Evolutionary conservation across 352 stramenopile genomes (phyloP).

Genomic region (Globisporangium spiculum): DNA sequence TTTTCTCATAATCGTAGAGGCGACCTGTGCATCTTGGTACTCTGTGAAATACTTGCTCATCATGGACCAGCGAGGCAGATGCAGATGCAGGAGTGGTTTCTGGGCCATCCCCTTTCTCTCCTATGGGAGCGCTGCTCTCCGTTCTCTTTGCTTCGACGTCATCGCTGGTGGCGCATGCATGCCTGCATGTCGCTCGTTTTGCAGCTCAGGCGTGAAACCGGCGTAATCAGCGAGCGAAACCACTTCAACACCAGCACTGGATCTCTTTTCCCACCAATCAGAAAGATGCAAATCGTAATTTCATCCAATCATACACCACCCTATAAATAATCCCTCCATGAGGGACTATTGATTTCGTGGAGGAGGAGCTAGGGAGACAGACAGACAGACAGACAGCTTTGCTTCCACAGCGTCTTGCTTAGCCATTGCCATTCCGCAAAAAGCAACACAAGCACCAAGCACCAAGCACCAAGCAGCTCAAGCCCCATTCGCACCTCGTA

Average conservation of each 20-base stretch:
- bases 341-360: neutral
- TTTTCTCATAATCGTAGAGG: too few species aligned
- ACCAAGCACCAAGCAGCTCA: neutral
- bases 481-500: neutral
- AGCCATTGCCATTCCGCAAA: slow-evolving; percentile 1
- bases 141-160: neutral
- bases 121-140: neutral
- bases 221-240: neutral
- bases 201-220: neutral
- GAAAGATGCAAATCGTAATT: neutral
- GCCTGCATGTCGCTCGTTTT: neutral
- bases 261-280: neutral
- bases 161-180: neutral
- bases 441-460: neutral
- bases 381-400: neutral
- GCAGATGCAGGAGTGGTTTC: neutral
- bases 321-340: neutral
- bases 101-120: neutral
- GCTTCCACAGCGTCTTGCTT: neutral
- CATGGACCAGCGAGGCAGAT: too few species aligned
- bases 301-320: neutral
- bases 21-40: too few species aligned
- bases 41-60: too few species aligned
- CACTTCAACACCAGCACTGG: neutral
- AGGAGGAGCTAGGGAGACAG: neutral